Conservation (phyloP, 805 yeast species). For the Schizosaccharomyces japonicus region DNA sequence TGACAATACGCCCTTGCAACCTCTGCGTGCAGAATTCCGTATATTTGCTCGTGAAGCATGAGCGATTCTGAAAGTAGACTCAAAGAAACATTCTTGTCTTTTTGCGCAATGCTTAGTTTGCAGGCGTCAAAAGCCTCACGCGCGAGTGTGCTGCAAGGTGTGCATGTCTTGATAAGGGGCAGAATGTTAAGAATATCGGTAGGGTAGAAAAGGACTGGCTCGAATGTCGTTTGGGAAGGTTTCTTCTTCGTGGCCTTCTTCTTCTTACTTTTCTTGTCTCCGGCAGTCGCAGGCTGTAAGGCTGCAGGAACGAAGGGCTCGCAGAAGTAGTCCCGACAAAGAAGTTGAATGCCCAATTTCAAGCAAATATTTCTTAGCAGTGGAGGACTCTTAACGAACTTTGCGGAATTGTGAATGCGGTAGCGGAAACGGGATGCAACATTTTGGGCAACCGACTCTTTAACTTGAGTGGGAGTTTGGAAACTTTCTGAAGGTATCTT, state of each 20-base stretch:
- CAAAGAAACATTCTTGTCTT: constrained; percentile 28
- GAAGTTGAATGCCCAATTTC: background rate
- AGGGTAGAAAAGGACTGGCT: constrained; percentile 23
- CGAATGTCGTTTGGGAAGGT: background rate
- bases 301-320: constrained; percentile 16
- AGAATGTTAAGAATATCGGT: constrained; percentile 45
- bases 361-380: background rate
- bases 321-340: constrained; percentile 9
- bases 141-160: constrained; percentile 39
- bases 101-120: constrained; percentile 13
- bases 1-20: constrained; percentile 47
- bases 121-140: constrained; percentile 37
- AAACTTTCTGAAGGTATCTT: no score
- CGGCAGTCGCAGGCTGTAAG: constrained; percentile 13
- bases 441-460: constrained; percentile 10
- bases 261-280: constrained; percentile 6
- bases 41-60: constrained; percentile 54
- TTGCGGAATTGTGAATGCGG: no score
- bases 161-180: constrained; percentile 54
- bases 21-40: constrained; percentile 57
- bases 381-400: no score
- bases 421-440: background rate
- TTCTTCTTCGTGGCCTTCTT: constrained; percentile 3
- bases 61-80: constrained; percentile 45
- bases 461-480: background rate